phyloP scores from a whole-genome alignment of 1,284 basidiomycete genomes.

The Hemileia vastatrix region DNA sequence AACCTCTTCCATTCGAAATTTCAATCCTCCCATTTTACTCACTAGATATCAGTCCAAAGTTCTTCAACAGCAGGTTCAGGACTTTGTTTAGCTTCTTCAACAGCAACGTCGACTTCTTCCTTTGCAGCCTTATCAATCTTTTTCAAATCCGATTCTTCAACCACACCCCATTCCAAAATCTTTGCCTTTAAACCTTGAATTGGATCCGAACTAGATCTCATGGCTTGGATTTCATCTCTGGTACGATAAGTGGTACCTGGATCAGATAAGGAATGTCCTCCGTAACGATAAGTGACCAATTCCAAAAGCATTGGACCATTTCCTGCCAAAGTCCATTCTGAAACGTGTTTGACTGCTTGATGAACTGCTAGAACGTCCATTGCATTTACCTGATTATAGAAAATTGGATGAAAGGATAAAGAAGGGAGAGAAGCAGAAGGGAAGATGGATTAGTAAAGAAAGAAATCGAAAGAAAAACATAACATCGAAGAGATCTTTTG shows the following conservation, averaged over 20 bases:
- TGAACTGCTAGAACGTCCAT: constrained; percentile 44
- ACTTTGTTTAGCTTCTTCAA: constrained; percentile 42
- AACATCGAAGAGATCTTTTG: no score
- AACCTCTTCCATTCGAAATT: neutral
- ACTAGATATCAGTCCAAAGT: constrained; percentile 40
- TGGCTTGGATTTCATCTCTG: constrained; percentile 43
- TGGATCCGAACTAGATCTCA: constrained; percentile 41
- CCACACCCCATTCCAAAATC: constrained; percentile 42
- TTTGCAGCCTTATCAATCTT: constrained; percentile 44
- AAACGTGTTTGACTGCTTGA: constrained; percentile 38
- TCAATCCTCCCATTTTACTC: no score
- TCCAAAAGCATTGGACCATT: constrained; percentile 43
- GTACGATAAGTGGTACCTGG: constrained; percentile 44
- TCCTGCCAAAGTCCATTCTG: constrained; percentile 37
- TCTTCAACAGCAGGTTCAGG: constrained; percentile 34
- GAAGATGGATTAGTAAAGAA: neutral
- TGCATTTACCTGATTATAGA: constrained; percentile 32
- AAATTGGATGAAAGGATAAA: neutral
- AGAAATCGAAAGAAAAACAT: no score
- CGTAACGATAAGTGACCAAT: constrained; percentile 44
- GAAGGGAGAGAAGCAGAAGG: neutral
- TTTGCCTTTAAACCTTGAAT: constrained; percentile 44
- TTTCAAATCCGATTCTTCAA: constrained; percentile 40
- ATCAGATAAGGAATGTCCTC: constrained; percentile 44
- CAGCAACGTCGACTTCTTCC: constrained; percentile 42